Conservation (phyloP, 352 stramenopile species). For the Globisporangium irregulare region DNA sequence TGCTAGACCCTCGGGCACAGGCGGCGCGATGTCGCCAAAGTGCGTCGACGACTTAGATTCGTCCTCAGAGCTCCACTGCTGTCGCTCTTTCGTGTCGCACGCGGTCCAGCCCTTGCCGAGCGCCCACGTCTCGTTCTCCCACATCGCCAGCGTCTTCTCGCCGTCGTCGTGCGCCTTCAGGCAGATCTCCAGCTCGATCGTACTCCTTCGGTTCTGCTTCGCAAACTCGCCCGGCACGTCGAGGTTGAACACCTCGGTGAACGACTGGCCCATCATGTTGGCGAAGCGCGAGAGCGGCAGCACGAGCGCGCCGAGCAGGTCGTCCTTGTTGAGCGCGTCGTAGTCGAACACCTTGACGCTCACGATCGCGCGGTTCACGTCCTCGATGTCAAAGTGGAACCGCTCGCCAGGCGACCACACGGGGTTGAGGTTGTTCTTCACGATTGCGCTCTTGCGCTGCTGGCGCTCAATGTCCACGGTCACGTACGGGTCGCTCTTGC, state of each 20-base stretch:
- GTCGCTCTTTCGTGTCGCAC: constrained; percentile 39
- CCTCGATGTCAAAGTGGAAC: constrained; percentile 54
- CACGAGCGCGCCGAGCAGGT: constrained; percentile 56
- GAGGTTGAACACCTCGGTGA: constrained; percentile 51
- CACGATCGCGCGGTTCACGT: constrained; percentile 42
- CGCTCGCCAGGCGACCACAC: constrained; percentile 56
- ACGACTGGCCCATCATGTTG: constrained; percentile 34
- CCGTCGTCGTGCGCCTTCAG: constrained; percentile 36
- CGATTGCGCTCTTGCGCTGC: constrained; percentile 52
- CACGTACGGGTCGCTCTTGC: constrained; percentile 78
- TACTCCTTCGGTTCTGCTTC: constrained; percentile 41
- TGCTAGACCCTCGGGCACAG: constrained; percentile 32
- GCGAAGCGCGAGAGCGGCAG: constrained; percentile 50
- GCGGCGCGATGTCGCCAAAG: constrained; percentile 45
- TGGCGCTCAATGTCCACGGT: constrained; percentile 47
- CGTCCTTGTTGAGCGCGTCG: constrained; percentile 59
- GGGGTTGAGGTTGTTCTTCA: constrained; percentile 66
- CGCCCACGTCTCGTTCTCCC: constrained; percentile 68
- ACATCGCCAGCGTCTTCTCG: constrained; percentile 40
- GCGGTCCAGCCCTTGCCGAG: constrained; percentile 44
- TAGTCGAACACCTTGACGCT: constrained; percentile 62
- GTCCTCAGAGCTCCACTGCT: constrained; percentile 56
- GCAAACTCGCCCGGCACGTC: constrained; percentile 41
- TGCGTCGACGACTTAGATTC: constrained; percentile 36
- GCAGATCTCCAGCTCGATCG: constrained; percentile 55